Evolutionary conservation across 345 rosid species (phyloP).

Genomic region (Jatropha curcas): DNA sequence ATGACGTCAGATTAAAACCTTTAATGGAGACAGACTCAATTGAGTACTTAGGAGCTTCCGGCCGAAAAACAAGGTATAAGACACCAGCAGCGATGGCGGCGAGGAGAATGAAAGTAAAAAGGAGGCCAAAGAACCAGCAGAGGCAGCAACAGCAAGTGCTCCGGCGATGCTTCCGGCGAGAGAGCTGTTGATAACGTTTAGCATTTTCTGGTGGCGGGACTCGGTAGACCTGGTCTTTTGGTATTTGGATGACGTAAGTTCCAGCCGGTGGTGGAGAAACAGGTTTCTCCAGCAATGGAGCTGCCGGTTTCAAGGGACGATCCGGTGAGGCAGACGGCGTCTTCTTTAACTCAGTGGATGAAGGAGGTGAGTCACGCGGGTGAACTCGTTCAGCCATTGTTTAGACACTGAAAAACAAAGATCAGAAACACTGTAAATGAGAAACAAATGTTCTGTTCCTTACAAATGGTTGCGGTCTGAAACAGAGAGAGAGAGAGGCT

Average conservation of each 20-base stretch:
- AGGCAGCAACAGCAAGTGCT: conserved; percentile 46
- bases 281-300: conserved; percentile 32
- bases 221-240: conserved; percentile 86
- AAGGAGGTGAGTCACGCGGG: conserved; percentile 29
- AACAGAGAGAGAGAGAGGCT: conserved; percentile 2
- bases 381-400: conserved; percentile 44
- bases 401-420: no score
- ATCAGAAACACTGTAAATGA: no score
- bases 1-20: conserved; percentile 53
- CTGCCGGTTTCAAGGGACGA: conserved; percentile 10
- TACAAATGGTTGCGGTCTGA: no score
- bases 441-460: neutral
- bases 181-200: conserved; percentile 51
- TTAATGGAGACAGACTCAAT: conserved; percentile 48
- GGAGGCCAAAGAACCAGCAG: conserved; percentile 38
- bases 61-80: conserved; percentile 63
- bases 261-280: conserved; percentile 49
- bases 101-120: conserved; percentile 44
- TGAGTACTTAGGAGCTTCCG: conserved; percentile 60
- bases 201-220: conserved; percentile 87
- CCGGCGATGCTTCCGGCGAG: conserved; percentile 39
- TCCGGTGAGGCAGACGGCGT: neutral
- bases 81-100: conserved; percentile 46
- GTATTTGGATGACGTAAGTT: conserved; percentile 82
- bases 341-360: neutral